A percentile compares a stretch with the other conserved stretches of the same genome.
Evolutionary conservation across 1,139 yeast genomes (phyloP).

Genomic region (Saccharomycopsis crataegensis): DNA sequence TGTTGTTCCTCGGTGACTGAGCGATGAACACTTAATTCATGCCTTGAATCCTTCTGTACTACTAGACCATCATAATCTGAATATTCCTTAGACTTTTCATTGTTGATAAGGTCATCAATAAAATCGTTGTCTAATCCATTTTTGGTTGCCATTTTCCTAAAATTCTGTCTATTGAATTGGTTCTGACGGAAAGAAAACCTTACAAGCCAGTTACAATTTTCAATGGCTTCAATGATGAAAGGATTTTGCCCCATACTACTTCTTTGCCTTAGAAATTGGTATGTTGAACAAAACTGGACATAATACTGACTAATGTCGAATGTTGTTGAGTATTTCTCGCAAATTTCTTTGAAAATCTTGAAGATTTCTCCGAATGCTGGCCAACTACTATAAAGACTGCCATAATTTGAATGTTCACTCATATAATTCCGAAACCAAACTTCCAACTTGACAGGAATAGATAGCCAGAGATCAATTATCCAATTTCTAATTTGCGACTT

Average conservation of each 20-base stretch:
- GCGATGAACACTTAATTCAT: too few relatives aligned
- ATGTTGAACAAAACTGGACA: constrained; percentile 4
- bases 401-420: constrained; percentile 3
- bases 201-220: not conserved
- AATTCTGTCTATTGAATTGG: not conserved
- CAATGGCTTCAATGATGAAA: not conserved
- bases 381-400: constrained; percentile 5
- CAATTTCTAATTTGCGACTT: not conserved
- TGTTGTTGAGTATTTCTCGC: not conserved
- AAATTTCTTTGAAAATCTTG: constrained; percentile 1
- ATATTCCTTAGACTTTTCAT: not conserved
- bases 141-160: not conserved
- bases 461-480: constrained; percentile 16
- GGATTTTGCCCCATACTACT: too few relatives aligned
- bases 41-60: too few relatives aligned
- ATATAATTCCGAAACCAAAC: constrained; percentile 11
- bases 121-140: not conserved
- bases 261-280: not conserved
- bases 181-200: constrained; percentile 1
- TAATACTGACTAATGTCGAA: constrained; percentile 2
- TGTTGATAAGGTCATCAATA: not conserved
- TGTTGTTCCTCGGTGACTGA: too few relatives aligned
- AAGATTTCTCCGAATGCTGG: constrained; percentile 8
- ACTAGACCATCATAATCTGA: too few relatives aligned
- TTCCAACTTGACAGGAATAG: constrained; percentile 16